Evolutionary conservation across 2,329 filamentous ascomycete genomes (phyloP), one percentile per base, ranked within the genome.

Genomic region (Aspergillus jensenii): DNA sequence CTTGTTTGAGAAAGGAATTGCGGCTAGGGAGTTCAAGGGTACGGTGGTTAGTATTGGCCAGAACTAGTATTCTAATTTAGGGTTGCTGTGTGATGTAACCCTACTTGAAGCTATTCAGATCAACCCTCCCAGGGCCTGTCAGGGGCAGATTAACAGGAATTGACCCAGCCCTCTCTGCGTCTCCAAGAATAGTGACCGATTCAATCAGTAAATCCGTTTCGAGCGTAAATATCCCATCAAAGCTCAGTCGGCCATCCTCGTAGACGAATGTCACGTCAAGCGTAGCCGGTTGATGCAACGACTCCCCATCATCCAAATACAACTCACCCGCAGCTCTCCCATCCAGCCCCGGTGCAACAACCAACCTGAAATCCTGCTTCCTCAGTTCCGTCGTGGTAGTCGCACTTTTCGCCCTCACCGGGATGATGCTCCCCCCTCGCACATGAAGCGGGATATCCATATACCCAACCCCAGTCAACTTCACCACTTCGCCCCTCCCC

Each of bases 301-400:
- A 49, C 37, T 50, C 45, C 5, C 46, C 53, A 37, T 48, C 53
- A 43, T 55, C 53, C 35, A 50, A 4, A 37, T 49, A 49, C 35
- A 55, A 15, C 11, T 40, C n/a, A 11, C 52, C 52, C 8, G 4
- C 12, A 6, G 91, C 91, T 7, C 76, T 83, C 3, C 87, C 89
- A 52, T 88, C 77, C 1, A 70, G 67, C 6, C 82, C 85, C 0
- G 89, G 81, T 0, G 90, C 87, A 45, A 96, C 81, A 33, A 93
- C 67, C 49, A 96, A 76, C 69, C 87, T 82, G 75, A 93, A 93
- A 63, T 87, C 79, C 65, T 88, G 79, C 62, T 83, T 80, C 40
- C 83, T 78, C 43, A 87, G 72, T 17, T 79, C 88, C 69, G 67
- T 85, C 68, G 73, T 92, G 65, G 78, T 90, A 77, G 81, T 83